Base-by-base conservation (phyloP, 73 alveolate genomes). In the Paramecium pentaurelia region DNA sequence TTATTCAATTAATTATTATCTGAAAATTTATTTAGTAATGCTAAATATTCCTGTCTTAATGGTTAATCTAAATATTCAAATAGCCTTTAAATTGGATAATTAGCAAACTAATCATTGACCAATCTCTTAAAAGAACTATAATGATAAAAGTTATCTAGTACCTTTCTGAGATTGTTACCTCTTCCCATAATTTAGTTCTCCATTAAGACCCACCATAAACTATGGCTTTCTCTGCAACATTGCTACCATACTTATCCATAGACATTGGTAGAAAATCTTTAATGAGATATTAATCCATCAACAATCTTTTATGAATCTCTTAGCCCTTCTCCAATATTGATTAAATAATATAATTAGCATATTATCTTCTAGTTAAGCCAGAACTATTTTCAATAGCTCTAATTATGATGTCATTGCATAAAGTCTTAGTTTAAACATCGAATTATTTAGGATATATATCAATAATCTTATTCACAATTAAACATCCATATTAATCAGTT, bases 211-310 rank as follows among this genome's bases (percentile, higher is more conserved):
- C 94, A 5, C 86, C 94, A 89, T 71, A 70, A 38, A 71, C 75
- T 9, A 89, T 71, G 1, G 92, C 90, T 89, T 89, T 89, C 25
- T 89, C 94, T 42, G 94, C 94, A 3, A 89, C 94, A 47, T 89
- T 89, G 18, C 94, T 89, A 58, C 94, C 94, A 28, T 71, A 89
- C 49, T 89, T 89, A 32, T 89, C 94, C 94, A 89, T 89, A 14
- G 94, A 71, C 77, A 89, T 47, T 36, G 75, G 58, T 9, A 89
- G 47, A 51, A 89, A 89, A 44, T 71, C 71, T 6, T 89, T 89
- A 25, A 83, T 42, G 34, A 89, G 38, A 16, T 71, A 77, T 7
- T 88, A 25, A 71, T 89, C 75, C 80, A 71, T 71, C 12, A 89
- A 30, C 32, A 89, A 20, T 38, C 88, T 68, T 32, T 89, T 89